These are phyloP conservation scores for Kokia cookei DNA, from an alignment of 441 rosid species.

Conservation along the genomic window DNA sequence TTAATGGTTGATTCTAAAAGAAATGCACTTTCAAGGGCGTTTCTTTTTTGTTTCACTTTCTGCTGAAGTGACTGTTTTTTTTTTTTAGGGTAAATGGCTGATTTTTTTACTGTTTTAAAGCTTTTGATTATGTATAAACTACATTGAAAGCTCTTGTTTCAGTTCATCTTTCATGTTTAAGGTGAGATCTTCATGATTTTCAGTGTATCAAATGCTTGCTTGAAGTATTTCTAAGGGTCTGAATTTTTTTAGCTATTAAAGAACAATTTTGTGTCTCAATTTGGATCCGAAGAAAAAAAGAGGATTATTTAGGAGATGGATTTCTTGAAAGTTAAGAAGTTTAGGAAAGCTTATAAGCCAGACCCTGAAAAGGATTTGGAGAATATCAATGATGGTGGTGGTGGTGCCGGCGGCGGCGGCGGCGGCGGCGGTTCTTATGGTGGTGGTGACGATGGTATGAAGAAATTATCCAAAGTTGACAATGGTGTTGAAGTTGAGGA, in stretches of 20 bases:
- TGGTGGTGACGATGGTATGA: conserved; percentile 20
- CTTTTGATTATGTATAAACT: background rate
- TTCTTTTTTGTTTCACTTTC: background rate
- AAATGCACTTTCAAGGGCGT: background rate
- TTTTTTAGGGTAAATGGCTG: background rate
- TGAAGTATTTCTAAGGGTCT: background rate
- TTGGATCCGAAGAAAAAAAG: background rate
- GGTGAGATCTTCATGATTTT: conserved; percentile 15
- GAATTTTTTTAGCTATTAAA: background rate
- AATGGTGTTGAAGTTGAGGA: conserved; percentile 54
- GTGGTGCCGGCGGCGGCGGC: background rate
- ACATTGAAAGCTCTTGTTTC: background rate
- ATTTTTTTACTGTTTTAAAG: background rate
- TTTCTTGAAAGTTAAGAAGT: conserved; percentile 63
- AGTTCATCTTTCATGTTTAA: background rate
- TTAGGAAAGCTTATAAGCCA: conserved; percentile 53
- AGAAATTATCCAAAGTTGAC: conserved; percentile 30
- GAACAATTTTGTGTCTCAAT: background rate
- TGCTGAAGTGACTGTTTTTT: background rate
- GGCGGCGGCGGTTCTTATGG: conserved; percentile 1
- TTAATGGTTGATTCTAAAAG: background rate
- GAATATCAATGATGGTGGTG: conserved; percentile 40
- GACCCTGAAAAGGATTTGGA: conserved; percentile 42
- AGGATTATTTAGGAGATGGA: conserved; percentile 41
- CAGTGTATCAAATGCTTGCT: background rate